Evolutionary conservation across 176 grass and related monocot genomes (phyloP).

Genomic region (Paspalum notatum): DNA sequence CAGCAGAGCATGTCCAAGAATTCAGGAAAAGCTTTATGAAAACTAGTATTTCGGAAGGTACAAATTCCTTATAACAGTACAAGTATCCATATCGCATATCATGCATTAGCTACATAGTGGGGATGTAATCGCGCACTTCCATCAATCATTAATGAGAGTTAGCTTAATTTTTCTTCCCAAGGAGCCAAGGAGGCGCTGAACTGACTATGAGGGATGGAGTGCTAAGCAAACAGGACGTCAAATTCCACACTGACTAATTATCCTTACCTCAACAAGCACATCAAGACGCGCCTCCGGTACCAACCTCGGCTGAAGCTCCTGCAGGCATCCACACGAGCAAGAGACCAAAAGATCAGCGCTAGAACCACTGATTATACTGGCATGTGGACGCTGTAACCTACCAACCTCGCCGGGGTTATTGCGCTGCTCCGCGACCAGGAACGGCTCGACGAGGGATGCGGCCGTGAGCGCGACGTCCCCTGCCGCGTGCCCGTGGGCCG

Average conservation of each 20-base stretch:
- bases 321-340: conserved; percentile 32
- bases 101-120: background rate
- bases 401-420: conserved; percentile 63
- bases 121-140: conserved; percentile 6
- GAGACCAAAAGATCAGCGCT: conserved; percentile 8
- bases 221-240: background rate
- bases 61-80: background rate
- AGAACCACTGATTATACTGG: conserved; percentile 4
- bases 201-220: background rate
- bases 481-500: conserved; percentile 46
- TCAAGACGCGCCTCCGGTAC: conserved; percentile 58
- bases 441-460: conserved; percentile 69
- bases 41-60: background rate
- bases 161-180: background rate
- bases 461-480: conserved; percentile 65
- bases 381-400: background rate
- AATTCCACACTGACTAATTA: background rate
- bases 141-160: background rate
- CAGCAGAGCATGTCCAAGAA: background rate
- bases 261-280: conserved; percentile 82
- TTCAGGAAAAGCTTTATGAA: conserved; percentile 13
- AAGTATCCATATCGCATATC: background rate
- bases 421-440: conserved; percentile 72
- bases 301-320: conserved; percentile 69
- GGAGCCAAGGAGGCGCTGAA: conserved; percentile 8